These are phyloP conservation scores for Neofusicoccum ribis DNA, from an alignment of 2,329 filamentous ascomycete genomes.

Conservation along the genomic window DNA sequence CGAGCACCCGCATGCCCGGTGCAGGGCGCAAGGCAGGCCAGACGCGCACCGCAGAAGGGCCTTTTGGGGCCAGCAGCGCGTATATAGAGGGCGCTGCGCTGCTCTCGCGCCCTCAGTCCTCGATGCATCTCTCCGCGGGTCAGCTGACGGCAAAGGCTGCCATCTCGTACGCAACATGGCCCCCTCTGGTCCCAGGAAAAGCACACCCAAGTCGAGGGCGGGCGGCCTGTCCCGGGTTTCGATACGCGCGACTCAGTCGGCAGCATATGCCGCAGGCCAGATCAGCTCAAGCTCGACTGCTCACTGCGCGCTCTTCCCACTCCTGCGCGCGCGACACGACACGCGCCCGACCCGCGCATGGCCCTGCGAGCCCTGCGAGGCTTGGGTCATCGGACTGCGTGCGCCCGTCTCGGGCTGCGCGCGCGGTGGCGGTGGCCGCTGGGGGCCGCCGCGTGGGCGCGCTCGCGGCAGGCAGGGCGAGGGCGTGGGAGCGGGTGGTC, in stretches of 20 bases:
- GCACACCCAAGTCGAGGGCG: slow-evolving; percentile 12
- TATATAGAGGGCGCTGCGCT: slow-evolving; percentile 32
- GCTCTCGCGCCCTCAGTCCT: slow-evolving; percentile 9
- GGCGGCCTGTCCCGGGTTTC: slow-evolving; percentile 13
- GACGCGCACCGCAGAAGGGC: slow-evolving; percentile 33
- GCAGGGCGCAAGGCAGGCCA: slow-evolving; percentile 16
- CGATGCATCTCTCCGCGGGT: not conserved
- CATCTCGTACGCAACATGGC: slow-evolving; percentile 10
- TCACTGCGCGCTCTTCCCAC: slow-evolving; percentile 8
- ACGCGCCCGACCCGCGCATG: slow-evolving; percentile 12
- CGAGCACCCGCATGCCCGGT: slow-evolving; percentile 17
- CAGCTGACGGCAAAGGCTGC: slow-evolving; percentile 3
- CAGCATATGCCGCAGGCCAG: slow-evolving; percentile 16
- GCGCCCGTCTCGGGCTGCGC: not conserved
- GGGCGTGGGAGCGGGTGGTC: not conserved
- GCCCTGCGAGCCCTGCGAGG: not conserved
- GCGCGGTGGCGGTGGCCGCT: slow-evolving; percentile 2
- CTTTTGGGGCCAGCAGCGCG: slow-evolving; percentile 27
- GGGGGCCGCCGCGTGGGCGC: not conserved
- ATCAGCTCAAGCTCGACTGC: slow-evolving; percentile 16
- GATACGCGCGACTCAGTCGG: slow-evolving; percentile 16
- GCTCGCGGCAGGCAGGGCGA: slow-evolving; percentile 3
- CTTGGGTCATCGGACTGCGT: not conserved
- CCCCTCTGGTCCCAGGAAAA: slow-evolving; percentile 14
- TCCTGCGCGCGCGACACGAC: slow-evolving; percentile 13